Base-by-base conservation (phyloP, 768 basidiomycete genomes). In the Leccinum olivaceopallidum region DNA sequence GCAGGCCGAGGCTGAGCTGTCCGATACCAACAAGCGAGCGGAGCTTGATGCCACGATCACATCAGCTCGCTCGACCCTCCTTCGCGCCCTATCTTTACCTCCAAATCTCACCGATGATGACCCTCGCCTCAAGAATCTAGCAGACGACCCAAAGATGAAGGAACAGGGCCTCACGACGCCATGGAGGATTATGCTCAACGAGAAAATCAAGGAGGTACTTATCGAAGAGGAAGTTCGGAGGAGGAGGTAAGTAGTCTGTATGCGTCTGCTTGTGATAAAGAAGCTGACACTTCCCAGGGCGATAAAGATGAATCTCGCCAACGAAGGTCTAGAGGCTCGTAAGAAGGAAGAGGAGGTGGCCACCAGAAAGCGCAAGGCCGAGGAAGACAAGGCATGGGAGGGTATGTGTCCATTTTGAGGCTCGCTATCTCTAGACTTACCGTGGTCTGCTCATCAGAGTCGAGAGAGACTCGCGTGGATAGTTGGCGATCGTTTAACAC, bases 381-480 rank as follows among this genome's bases (percentile, higher is more conserved):
- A 95, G 66, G 92, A 95, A 6, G 92, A 95, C 66, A 89, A 87
- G 66, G 77, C 74, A 26, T 97, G 94, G 94, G 94, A 96, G 80
- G 92, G 94, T 94, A 64, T 39, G 76, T 67, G 9, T 49, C 49
- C 26, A 12, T 30, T 55, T 8, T 22, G 16, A n/a, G 51, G 6
- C 32, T 30, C 10, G 50, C 36, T 12, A 0, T 5, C 28, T 22
- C 18, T 22, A 12, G 44, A 20, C 44, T 47, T 47, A 47, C 20
- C 44, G 5, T 47, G 20, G 5, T 36, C n/a, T 42, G 28, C 59
- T 54, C 53, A 1, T 55, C 69, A 90, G 89, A 88, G 60, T 85
- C 77, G 34, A 81, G 93, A 64, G 93, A 95, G 62, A 79, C 89
- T 65, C 87, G 93, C 34, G 92, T 95, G 32, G 92, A 82, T 66